Evolutionary conservation across 2,329 filamentous ascomycete species (phyloP), one percentile per base, ranked within the genome.

Genomic region (Phoma sp.): DNA sequence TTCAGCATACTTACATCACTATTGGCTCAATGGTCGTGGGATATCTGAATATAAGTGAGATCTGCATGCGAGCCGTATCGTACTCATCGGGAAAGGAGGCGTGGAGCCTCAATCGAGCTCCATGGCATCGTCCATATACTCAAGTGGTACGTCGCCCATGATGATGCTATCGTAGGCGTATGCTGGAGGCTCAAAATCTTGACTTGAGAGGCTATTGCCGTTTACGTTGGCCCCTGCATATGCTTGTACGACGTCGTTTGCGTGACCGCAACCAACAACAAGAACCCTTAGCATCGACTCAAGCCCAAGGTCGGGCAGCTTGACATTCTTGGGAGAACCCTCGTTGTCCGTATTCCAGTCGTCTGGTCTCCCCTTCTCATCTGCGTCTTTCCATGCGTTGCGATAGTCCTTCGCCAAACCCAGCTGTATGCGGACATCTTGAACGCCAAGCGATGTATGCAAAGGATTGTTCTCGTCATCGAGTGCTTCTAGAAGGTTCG

Each of bases 361-460:
- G 4, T 45, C 37, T 1, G 53, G 17, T 18, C 32, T 47, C 1
- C 46, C 49, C 5, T 72, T 72, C 36, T 83, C 80, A 30, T 86
- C 84, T 0, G 83, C 86, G 47, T 87, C 84, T 74, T 91, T 91
- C 88, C 88, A 91, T 9, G 84, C 78, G 61, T 91, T 91, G 1
- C 88, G 78, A 50, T 90, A 80, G 59, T 89, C 87, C 68, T 91
- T 91, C 1, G 88, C 88, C 47, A 84, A 77, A 45, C 80, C 80
- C 4, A 92, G 77, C 47, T 87, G 83, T n/a, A 77, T 75, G 10
- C 81, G 78, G 5, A 87, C 84, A 2, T 82, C 78, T 0, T 83
- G 83, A 0, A 55, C 61, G 0, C 87, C 87, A 2, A 91, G 73
- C 0, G 82, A 78, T 0, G 57, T 65, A 40, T 85, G 77, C 0